Conservation (phyloP, 495 filamentous ascomycete genomes). For the Opeltia flavorubescens region DNA sequence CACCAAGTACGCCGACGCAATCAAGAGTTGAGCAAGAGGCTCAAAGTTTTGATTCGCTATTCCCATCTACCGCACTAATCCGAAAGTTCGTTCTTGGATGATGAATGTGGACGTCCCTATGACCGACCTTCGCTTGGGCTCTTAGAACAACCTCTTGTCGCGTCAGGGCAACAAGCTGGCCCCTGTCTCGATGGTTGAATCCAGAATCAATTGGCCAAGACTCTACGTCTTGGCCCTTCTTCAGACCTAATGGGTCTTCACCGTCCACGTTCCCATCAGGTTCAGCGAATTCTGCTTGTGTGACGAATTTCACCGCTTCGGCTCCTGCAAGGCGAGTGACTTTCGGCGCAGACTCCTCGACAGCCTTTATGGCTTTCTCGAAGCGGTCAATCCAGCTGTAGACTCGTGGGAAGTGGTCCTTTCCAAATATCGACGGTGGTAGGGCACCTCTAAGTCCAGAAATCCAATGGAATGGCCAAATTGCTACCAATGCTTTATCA, state of each 20-base stretch:
- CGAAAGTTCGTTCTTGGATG: constrained; percentile 42
- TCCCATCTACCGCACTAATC: constrained; percentile 20
- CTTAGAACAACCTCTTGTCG: constrained; percentile 37
- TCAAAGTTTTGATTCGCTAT: constrained; percentile 7
- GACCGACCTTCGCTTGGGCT: constrained; percentile 21
- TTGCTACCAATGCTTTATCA: constrained; percentile 15
- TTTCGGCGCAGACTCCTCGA: constrained; percentile 17
- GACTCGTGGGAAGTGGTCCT: constrained; percentile 32
- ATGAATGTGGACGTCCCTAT: constrained; percentile 34
- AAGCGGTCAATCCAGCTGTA: constrained; percentile 45
- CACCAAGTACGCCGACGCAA: background rate
- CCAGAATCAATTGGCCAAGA: constrained; percentile 45
- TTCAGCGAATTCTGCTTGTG: constrained; percentile 22
- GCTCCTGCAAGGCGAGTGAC: constrained; percentile 27
- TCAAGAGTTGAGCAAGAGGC: background rate
- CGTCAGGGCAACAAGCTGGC: constrained; percentile 32
- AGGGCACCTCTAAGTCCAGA: constrained; percentile 31
- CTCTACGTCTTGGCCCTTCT: constrained; percentile 33
- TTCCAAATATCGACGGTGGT: constrained; percentile 25
- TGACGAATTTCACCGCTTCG: constrained; percentile 31
- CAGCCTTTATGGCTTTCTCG: constrained; percentile 17
- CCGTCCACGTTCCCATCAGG: constrained; percentile 21
- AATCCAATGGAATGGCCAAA: constrained; percentile 50
- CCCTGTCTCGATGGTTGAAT: constrained; percentile 35
- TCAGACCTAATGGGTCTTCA: constrained; percentile 28